Percentiles rank a stretch among this genome's conserved stretches.
Conservation (phyloP, 495 filamentous ascomycete species). For the Penicillium canescens region DNA sequence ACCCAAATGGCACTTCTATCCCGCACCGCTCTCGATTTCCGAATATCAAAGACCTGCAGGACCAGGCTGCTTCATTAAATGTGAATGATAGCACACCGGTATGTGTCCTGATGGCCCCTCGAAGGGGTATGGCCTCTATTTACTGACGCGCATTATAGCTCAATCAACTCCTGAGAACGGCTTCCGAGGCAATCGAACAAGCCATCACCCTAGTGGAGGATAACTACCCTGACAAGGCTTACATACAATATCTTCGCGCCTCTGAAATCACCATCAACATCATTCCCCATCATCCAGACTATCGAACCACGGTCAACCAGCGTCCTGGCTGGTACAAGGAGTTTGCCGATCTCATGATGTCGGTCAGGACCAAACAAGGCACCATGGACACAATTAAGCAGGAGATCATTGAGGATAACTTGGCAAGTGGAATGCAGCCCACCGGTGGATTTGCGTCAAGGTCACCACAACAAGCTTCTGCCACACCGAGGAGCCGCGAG, state of each 20-base stretch:
- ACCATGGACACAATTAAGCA: slow-evolving; percentile 47
- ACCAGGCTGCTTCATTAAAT: slow-evolving; percentile 41
- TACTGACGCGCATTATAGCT: slow-evolving; percentile 33
- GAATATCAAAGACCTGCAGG: slow-evolving; percentile 75
- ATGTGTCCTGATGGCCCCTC: slow-evolving; percentile 13
- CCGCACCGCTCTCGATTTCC: slow-evolving; percentile 48
- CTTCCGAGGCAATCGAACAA: slow-evolving; percentile 37
- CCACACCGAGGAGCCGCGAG: slow-evolving; percentile 25
- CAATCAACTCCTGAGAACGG: slow-evolving; percentile 31
- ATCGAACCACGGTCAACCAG: slow-evolving; percentile 36
- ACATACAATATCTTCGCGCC: slow-evolving; percentile 77
- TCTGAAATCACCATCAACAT: slow-evolving; percentile 72
- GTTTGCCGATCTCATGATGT: slow-evolving; percentile 45
- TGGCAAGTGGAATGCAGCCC: slow-evolving; percentile 34
- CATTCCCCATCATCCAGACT: slow-evolving; percentile 73
- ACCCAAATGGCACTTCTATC: slow-evolving; percentile 24
- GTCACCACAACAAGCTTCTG: slow-evolving; percentile 6
- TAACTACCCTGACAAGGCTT: slow-evolving; percentile 59
- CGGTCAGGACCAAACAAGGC: slow-evolving; percentile 48
- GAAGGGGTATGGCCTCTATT: not conserved
- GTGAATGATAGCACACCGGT: slow-evolving; percentile 46
- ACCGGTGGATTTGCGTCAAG: slow-evolving; percentile 14
- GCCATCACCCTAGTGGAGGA: slow-evolving; percentile 44
- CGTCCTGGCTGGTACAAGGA: slow-evolving; percentile 40
- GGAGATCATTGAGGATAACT: slow-evolving; percentile 46